Conservation (phyloP, 495 filamentous ascomycete species). For the Penicillium nucicola region DNA sequence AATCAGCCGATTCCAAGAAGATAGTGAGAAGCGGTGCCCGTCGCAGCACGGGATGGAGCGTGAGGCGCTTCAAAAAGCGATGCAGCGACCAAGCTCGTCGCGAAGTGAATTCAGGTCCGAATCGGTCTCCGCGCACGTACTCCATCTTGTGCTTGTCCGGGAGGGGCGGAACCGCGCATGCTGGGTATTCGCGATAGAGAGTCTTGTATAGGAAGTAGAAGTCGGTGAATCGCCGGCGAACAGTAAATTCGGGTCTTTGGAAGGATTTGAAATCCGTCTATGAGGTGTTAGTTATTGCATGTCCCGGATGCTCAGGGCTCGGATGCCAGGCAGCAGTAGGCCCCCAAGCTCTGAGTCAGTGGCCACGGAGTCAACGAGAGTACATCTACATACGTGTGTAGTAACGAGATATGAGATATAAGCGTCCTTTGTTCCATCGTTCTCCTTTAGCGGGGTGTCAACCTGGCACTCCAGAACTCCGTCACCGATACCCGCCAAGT, state of each 20-base stretch:
- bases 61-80: slow-evolving; percentile 83
- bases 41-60: slow-evolving; percentile 87
- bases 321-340: slow-evolving; percentile 18
- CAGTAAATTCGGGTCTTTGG: slow-evolving; percentile 68
- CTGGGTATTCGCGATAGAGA: slow-evolving; percentile 80
- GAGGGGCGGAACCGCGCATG: slow-evolving; percentile 87
- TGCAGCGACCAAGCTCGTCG: slow-evolving; percentile 86
- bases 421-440: slow-evolving; percentile 94
- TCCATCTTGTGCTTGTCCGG: slow-evolving; percentile 99
- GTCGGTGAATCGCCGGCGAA: slow-evolving; percentile 92
- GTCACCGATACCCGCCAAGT: slow-evolving; percentile 67
- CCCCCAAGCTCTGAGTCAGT: background rate
- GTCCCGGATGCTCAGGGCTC: background rate
- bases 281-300: slow-evolving; percentile 13
- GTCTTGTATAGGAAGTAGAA: slow-evolving; percentile 96
- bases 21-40: slow-evolving; percentile 74
- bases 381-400: slow-evolving; percentile 68
- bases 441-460: slow-evolving; percentile 80
- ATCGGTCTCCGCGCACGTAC: slow-evolving; percentile 93
- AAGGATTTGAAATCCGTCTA: slow-evolving; percentile 94
- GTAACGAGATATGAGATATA: slow-evolving; percentile 95
- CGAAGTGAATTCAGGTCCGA: slow-evolving; percentile 89
- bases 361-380: background rate
- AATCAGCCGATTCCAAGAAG: slow-evolving; percentile 90
- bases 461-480: slow-evolving; percentile 83